Conservation (phyloP, 306 rosid genomes). For the Citrullus amarus region DNA sequence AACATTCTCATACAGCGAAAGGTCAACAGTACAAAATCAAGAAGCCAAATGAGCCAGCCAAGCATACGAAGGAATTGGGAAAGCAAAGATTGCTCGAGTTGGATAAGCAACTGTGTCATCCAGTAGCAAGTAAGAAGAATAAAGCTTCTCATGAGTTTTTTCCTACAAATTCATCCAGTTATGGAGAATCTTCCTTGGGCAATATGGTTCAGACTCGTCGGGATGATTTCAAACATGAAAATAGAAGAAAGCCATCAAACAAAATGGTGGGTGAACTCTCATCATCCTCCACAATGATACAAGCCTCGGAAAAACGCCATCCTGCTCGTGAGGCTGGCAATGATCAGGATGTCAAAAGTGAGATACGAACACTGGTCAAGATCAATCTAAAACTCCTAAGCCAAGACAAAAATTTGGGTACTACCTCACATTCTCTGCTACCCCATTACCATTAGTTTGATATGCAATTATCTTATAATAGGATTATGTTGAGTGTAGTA, state of each 20-base stretch:
- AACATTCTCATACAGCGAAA: slow-evolving; percentile 5
- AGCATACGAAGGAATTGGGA: slow-evolving; percentile 13
- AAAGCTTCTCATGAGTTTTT: slow-evolving; percentile 14
- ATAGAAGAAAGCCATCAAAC: slow-evolving; percentile 7
- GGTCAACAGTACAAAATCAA: slow-evolving; percentile 13
- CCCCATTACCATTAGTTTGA: background rate
- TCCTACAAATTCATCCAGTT: slow-evolving; percentile 16
- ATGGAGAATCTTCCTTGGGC: slow-evolving; percentile 12
- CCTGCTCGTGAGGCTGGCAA: slow-evolving; percentile 13
- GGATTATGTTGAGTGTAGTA: background rate
- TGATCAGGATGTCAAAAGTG: slow-evolving; percentile 38
- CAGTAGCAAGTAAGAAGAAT: slow-evolving; percentile 17
- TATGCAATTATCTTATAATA: background rate
- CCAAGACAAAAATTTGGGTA: slow-evolving; percentile 48
- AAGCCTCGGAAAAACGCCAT: slow-evolving; percentile 10
- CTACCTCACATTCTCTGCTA: background rate
- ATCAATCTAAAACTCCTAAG: slow-evolving; percentile 51
- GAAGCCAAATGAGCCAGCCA: slow-evolving; percentile 14
- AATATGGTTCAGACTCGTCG: slow-evolving; percentile 5
- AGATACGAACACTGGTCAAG: slow-evolving; percentile 68
- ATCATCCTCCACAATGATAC: slow-evolving; percentile 12
- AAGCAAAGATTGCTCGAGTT: slow-evolving; percentile 3
- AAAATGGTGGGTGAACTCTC: slow-evolving; percentile 8
- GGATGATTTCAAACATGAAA: slow-evolving; percentile 10
- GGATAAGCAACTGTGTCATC: slow-evolving; percentile 18